Percentiles rank a stretch among this genome's conserved stretches.
phyloP scores from a whole-genome alignment of 306 rosid species.

The Corylus americana region DNA sequence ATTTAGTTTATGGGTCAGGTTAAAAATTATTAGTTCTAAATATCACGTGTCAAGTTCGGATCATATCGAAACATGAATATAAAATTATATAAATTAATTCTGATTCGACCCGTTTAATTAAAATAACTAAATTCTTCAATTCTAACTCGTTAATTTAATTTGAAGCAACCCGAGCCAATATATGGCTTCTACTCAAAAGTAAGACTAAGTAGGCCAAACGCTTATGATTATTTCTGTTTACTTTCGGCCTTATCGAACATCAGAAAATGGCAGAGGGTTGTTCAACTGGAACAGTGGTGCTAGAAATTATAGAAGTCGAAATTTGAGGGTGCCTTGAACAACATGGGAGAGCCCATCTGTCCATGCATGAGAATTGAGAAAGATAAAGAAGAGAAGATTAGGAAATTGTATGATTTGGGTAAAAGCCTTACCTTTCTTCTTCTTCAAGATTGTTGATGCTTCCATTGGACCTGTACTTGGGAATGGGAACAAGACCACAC shows the following conservation, averaged over 20 bases:
- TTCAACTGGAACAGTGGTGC: not conserved
- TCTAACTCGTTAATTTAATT: too few relatives aligned
- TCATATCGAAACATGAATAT: too few relatives aligned
- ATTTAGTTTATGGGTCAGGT: too few relatives aligned
- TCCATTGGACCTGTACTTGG: conserved; percentile 41
- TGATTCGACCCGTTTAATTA: too few relatives aligned
- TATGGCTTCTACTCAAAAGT: too few relatives aligned
- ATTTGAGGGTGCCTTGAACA: not conserved
- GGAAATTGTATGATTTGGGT: not conserved
- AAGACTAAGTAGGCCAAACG: too few relatives aligned
- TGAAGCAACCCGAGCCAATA: too few relatives aligned
- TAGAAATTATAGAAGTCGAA: not conserved
- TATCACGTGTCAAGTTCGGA: too few relatives aligned
- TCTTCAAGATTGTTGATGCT: conserved; percentile 29
- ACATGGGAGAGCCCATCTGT: not conserved
- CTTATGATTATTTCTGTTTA: not conserved
- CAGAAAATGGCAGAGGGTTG: too few relatives aligned
- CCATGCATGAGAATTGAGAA: conserved; percentile 1
- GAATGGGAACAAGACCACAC: conserved; percentile 56
- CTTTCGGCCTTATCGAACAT: not conserved
- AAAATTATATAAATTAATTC: too few relatives aligned
- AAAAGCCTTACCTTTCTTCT: conserved; percentile 35
- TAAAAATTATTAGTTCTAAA: too few relatives aligned
- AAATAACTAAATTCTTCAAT: too few relatives aligned
- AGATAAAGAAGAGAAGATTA: not conserved